phyloP scores from a whole-genome alignment of 2,329 filamentous ascomycete genomes.

The Diplodia corticola region DNA sequence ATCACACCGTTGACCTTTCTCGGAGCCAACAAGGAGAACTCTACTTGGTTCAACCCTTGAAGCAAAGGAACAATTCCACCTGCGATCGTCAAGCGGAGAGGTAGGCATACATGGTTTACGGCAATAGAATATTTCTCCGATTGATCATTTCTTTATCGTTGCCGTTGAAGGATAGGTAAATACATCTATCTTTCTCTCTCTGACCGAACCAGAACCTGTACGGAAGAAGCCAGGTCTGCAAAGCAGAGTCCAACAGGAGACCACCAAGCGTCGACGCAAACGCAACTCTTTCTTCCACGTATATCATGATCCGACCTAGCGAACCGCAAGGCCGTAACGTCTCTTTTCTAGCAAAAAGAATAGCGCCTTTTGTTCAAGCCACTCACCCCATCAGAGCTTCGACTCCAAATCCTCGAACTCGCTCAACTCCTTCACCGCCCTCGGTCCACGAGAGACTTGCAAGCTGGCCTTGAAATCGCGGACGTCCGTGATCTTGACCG shows the following conservation, averaged over 20 bases:
- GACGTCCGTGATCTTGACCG: conserved; percentile 73
- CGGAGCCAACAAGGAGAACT: no score
- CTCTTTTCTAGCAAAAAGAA: background rate
- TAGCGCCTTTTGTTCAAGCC: background rate
- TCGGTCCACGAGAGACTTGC: conserved; percentile 69
- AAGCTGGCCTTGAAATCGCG: conserved; percentile 77
- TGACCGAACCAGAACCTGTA: background rate
- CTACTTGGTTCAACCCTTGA: no score
- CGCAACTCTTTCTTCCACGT: background rate
- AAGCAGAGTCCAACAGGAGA: background rate
- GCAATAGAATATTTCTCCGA: background rate
- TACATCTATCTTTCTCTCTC: background rate
- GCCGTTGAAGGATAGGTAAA: background rate
- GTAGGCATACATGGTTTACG: background rate
- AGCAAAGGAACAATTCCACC: no score
- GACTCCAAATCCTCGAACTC: conserved; percentile 84
- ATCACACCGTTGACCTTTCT: background rate
- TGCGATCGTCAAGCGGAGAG: no score
- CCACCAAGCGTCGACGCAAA: no score
- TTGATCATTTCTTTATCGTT: background rate
- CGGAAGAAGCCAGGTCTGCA: background rate
- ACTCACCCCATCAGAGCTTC: conserved; percentile 62
- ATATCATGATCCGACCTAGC: background rate
- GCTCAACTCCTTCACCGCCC: conserved; percentile 70
- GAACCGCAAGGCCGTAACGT: background rate